Conservation (phyloP, 2,329 filamentous ascomycete species). For the Nemania serpens region DNA sequence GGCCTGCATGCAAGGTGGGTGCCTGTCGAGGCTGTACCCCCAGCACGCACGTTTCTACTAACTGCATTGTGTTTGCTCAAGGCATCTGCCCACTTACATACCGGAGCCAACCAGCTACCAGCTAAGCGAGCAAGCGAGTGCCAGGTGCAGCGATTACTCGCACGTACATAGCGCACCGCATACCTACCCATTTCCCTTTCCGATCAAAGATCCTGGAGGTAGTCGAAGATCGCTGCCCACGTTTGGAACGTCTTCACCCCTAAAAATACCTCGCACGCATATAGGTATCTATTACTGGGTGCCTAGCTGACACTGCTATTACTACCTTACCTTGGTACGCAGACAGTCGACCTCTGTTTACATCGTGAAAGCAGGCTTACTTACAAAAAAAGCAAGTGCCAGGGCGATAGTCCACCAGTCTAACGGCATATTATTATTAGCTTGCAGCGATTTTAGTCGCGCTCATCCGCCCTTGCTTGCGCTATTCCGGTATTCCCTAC, state of each 20-base stretch:
- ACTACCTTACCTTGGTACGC: conserved; percentile 7
- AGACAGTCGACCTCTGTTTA: conserved; percentile 3
- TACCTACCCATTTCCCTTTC: conserved; percentile 23
- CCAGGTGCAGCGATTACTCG: conserved; percentile 24
- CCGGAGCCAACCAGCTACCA: conserved; percentile 23
- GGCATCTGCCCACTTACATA: conserved; percentile 22
- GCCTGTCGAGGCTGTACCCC: conserved; percentile 24
- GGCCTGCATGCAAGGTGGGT: conserved; percentile 24
- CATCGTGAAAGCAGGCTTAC: conserved; percentile 13
- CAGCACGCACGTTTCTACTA: conserved; percentile 26
- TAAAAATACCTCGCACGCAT: conserved; percentile 20
- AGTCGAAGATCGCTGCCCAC: conserved; percentile 27
- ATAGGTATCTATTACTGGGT: not conserved
- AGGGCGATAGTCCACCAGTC: conserved; percentile 1
- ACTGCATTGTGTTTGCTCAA: conserved; percentile 24
- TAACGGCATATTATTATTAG: not conserved
- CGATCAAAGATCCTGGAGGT: conserved; percentile 24
- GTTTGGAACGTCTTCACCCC: conserved; percentile 17
- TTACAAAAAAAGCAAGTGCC: conserved; percentile 16
- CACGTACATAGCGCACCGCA: conserved; percentile 35
- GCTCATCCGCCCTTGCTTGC: conserved; percentile 1
- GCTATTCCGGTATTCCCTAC: conserved; percentile 9
- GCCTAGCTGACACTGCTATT: conserved; percentile 5
- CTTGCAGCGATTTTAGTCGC: conserved; percentile 5
- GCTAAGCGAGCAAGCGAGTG: conserved; percentile 19